phyloP scores from a whole-genome alignment of 805 yeast genomes.

The Candida morakotiae region DNA sequence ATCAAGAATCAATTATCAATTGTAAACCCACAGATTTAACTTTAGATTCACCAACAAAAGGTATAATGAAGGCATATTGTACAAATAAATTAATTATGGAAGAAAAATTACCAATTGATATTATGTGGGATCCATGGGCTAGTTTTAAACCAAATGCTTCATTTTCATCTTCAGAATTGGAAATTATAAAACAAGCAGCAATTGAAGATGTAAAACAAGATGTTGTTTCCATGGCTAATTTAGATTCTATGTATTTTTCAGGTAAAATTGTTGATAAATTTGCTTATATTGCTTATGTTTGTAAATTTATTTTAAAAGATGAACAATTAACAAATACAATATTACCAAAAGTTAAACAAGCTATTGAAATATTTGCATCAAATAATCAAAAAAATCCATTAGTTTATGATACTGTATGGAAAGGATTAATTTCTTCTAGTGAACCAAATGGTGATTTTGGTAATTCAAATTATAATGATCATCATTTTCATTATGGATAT shows the following conservation, averaged over 20 bases:
- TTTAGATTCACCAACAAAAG: constrained; percentile 50
- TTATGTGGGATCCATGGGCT: constrained; percentile 57
- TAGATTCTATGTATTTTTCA: constrained; percentile 85
- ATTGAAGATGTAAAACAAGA: constrained; percentile 52
- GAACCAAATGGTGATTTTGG: constrained; percentile 66
- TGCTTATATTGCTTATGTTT: constrained; percentile 77
- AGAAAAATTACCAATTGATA: constrained; percentile 38
- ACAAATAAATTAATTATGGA: constrained; percentile 38
- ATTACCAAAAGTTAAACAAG: constrained; percentile 57
- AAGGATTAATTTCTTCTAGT: constrained; percentile 72
- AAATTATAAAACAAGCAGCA: constrained; percentile 45
- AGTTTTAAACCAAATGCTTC: constrained; percentile 30
- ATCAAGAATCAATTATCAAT: constrained; percentile 31
- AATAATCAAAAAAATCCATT: constrained; percentile 74
- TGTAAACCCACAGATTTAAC: constrained; percentile 21
- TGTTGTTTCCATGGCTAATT: constrained; percentile 52
- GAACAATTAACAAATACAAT: constrained; percentile 44
- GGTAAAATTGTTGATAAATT: constrained; percentile 89
- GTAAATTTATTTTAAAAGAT: constrained; percentile 63
- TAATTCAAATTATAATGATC: constrained; percentile 68
- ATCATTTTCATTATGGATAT: constrained; percentile 74
- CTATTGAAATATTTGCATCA: constrained; percentile 62
- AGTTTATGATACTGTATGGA: constrained; percentile 75
- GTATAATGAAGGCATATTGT: constrained; percentile 41
- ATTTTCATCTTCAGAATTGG: constrained; percentile 28